A percentile compares a stretch with the other conserved stretches of the same genome.
Evolutionary conservation across 2,329 filamentous ascomycete species (phyloP).

Genomic region (Alternaria viburni): DNA sequence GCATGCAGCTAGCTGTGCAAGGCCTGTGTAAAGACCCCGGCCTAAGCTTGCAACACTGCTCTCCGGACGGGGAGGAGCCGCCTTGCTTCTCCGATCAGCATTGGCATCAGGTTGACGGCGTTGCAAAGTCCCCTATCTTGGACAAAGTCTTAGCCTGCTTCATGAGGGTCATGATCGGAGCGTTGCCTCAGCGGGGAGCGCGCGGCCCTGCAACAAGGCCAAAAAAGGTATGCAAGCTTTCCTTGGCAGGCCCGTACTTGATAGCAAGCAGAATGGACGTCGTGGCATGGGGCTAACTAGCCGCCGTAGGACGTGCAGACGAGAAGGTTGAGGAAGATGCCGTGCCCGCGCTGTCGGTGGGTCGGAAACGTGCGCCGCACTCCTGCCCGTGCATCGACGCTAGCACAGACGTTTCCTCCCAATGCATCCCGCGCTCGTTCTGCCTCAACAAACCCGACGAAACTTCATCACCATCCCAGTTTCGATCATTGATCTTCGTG

Average conservation of each 20-base stretch:
- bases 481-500: slow-evolving; percentile 11
- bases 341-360: slow-evolving; percentile 5
- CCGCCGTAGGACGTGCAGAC: slow-evolving; percentile 7
- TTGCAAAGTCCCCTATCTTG: slow-evolving; percentile 10
- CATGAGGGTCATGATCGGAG: slow-evolving; percentile 14
- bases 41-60: slow-evolving; percentile 2
- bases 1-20: not conserved
- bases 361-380: slow-evolving; percentile 9
- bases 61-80: slow-evolving; percentile 16
- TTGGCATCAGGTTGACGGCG: not conserved
- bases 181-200: slow-evolving; percentile 7
- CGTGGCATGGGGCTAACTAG: slow-evolving; percentile 10
- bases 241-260: slow-evolving; percentile 9
- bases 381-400: slow-evolving; percentile 5
- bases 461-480: slow-evolving; percentile 6
- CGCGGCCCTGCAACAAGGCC: slow-evolving; percentile 5
- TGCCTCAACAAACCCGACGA: slow-evolving; percentile 7
- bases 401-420: slow-evolving; percentile 8
- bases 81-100: not conserved
- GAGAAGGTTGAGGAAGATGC: slow-evolving; percentile 7
- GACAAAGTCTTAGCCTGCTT: slow-evolving; percentile 1
- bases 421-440: slow-evolving; percentile 3
- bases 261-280: slow-evolving; percentile 6
- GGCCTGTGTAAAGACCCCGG: slow-evolving; percentile 2
- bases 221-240: slow-evolving; percentile 11